phyloP scores from a whole-genome alignment of 208 protist species.

The Leishmania arabica region DNA sequence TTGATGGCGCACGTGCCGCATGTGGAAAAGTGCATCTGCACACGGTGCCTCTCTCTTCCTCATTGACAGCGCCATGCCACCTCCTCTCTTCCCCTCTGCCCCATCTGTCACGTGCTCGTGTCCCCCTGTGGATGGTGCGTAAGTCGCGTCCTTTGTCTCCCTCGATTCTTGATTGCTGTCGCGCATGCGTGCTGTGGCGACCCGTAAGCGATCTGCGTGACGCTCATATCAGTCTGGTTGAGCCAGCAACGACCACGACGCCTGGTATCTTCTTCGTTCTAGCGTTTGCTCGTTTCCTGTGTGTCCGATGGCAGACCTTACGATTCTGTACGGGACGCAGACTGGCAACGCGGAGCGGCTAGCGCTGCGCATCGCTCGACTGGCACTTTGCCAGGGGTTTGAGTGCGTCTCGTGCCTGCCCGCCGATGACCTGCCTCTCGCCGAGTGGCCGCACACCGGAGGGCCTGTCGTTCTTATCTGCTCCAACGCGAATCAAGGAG shows the following conservation, averaged over 20 bases:
- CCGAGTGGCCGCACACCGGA: conserved; percentile 40
- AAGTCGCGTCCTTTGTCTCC: neutral
- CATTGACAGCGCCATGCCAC: neutral
- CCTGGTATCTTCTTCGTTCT: neutral
- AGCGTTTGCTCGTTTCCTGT: neutral
- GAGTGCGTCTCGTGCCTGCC: conserved; percentile 48
- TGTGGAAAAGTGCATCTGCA: neutral
- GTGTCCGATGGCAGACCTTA: conserved; percentile 30
- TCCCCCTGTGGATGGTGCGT: neutral
- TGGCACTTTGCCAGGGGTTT: conserved; percentile 57
- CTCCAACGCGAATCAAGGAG: conserved; percentile 87
- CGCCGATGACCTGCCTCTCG: conserved; percentile 62
- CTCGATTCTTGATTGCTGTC: neutral
- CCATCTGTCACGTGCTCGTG: neutral
- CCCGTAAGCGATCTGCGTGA: neutral
- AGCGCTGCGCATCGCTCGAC: conserved; percentile 56
- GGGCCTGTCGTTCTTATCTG: conserved; percentile 64
- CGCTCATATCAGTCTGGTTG: too few relatives aligned
- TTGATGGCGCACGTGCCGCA: neutral
- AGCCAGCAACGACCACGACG: neutral
- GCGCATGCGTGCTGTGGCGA: neutral
- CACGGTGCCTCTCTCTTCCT: neutral
- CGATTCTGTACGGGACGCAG: conserved; percentile 85
- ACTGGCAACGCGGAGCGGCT: conserved; percentile 76
- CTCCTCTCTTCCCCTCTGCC: neutral